phyloP scores from a whole-genome alignment of 2,329 filamentous ascomycete genomes.

The Hymenoscyphus fructigenus region DNA sequence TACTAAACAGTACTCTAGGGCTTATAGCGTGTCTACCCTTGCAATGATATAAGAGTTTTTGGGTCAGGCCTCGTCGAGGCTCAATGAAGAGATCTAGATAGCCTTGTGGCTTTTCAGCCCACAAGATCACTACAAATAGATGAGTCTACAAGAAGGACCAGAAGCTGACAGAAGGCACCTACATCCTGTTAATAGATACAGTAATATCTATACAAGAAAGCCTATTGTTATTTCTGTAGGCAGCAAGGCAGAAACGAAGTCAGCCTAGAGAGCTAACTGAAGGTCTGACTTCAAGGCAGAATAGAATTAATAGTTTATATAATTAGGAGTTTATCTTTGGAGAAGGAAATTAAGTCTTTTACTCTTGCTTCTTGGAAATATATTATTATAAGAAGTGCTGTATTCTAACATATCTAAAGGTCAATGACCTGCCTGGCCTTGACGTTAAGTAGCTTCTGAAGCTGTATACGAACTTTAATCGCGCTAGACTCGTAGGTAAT shows the following conservation, averaged over 20 bases:
- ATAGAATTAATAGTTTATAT: too few relatives aligned
- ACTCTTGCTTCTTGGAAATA: too few relatives aligned
- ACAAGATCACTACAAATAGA: constrained; percentile 35
- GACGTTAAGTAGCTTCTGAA: constrained; percentile 22
- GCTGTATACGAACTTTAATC: constrained; percentile 15
- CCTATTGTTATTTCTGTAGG: too few relatives aligned
- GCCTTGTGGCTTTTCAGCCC: constrained; percentile 20
- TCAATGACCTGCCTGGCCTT: constrained; percentile 24
- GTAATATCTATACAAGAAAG: too few relatives aligned
- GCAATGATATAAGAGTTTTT: constrained; percentile 27
- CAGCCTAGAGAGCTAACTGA: too few relatives aligned
- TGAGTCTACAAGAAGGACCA: constrained; percentile 31
- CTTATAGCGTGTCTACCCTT: constrained; percentile 14
- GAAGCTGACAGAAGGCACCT: constrained; percentile 21
- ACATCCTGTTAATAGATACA: too few relatives aligned
- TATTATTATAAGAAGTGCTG: too few relatives aligned
- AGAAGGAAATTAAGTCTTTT: too few relatives aligned
- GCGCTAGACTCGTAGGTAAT: constrained; percentile 12
- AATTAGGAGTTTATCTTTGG: too few relatives aligned
- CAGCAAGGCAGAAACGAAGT: too few relatives aligned
- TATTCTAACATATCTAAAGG: too few relatives aligned
- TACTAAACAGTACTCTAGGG: constrained; percentile 34
- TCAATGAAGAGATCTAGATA: constrained; percentile 37
- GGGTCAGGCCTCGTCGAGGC: constrained; percentile 32
- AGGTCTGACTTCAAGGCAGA: too few relatives aligned